Evolutionary conservation across 2,329 filamentous ascomycete genomes (phyloP).

Genomic region (Zymoseptoria brevis): DNA sequence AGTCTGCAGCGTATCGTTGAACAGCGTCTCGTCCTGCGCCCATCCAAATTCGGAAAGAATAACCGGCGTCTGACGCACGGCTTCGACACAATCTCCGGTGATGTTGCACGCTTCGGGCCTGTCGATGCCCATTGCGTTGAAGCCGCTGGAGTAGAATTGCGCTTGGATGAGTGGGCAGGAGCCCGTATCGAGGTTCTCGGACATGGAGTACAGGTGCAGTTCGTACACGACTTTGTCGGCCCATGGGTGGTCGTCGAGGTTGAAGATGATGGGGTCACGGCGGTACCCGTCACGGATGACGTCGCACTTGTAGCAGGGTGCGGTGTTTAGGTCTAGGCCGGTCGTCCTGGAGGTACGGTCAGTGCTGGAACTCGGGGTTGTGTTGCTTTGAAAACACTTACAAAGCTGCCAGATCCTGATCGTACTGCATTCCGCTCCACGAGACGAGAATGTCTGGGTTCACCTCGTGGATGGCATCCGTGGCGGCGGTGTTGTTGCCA

Average conservation of each 20-base stretch:
- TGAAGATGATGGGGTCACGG: slow-evolving; percentile 39
- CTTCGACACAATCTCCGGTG: slow-evolving; percentile 29
- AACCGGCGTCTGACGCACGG: slow-evolving; percentile 31
- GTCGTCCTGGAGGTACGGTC: slow-evolving; percentile 13
- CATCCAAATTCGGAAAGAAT: slow-evolving; percentile 33
- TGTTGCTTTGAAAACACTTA: not conserved
- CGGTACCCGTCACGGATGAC: slow-evolving; percentile 37
- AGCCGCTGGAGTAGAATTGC: slow-evolving; percentile 43
- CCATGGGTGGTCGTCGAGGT: slow-evolving; percentile 41
- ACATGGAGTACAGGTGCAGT: slow-evolving; percentile 38
- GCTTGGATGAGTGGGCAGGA: slow-evolving; percentile 43
- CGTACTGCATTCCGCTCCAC: slow-evolving; percentile 21
- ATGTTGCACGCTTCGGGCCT: slow-evolving; percentile 30
- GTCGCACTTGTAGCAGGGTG: slow-evolving; percentile 35
- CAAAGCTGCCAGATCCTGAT: slow-evolving; percentile 22
- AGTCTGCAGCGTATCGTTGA: slow-evolving; percentile 40
- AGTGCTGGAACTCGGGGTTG: not conserved
- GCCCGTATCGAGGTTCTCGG: slow-evolving; percentile 32
- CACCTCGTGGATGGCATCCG: slow-evolving; percentile 18
- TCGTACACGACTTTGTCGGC: slow-evolving; percentile 43
- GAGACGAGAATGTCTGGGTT: slow-evolving; percentile 21
- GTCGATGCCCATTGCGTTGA: slow-evolving; percentile 38
- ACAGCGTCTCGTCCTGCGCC: slow-evolving; percentile 33
- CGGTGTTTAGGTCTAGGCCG: slow-evolving; percentile 31
- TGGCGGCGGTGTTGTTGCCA: slow-evolving; percentile 20